These are phyloP conservation scores for Agaricus sinodeliciosus DNA, from an alignment of 768 basidiomycete genomes.

Conservation along the genomic window DNA sequence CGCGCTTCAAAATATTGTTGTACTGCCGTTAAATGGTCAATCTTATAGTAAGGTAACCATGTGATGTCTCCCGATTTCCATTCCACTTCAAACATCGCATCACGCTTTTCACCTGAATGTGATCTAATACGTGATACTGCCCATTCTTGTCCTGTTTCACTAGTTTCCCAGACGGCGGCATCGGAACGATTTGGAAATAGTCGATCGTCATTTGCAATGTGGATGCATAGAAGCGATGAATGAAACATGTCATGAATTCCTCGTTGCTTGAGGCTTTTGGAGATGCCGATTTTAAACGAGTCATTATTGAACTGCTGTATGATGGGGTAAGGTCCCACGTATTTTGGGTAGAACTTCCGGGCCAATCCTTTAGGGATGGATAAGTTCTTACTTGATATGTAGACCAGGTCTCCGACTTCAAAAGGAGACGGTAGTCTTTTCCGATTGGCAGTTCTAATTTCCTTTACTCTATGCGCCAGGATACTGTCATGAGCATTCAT, in stretches of 20 bases:
- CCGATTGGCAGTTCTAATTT: constrained; percentile 22
- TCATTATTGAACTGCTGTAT: constrained; percentile 14
- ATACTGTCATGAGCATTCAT: constrained; percentile 28
- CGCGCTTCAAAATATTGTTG: constrained; percentile 3
- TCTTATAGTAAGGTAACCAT: constrained; percentile 22
- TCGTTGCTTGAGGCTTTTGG: constrained; percentile 13
- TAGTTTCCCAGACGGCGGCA: background rate
- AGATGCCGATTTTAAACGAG: constrained; percentile 12
- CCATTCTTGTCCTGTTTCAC: constrained; percentile 19
- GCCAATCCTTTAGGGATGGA: constrained; percentile 16
- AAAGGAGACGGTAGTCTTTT: constrained; percentile 15
- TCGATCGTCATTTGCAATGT: constrained; percentile 26
- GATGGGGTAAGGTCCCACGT: constrained; percentile 17
- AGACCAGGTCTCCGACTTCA: constrained; percentile 15
- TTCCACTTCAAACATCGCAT: constrained; percentile 18
- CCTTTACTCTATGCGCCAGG: constrained; percentile 21
- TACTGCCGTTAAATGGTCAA: background rate
- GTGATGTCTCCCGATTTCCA: constrained; percentile 25
- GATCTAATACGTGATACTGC: constrained; percentile 17
- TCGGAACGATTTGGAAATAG: constrained; percentile 23
- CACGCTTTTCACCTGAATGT: constrained; percentile 15
- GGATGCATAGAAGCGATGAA: constrained; percentile 22
- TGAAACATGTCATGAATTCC: constrained; percentile 22
- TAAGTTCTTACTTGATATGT: too few species aligned
- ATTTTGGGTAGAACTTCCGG: constrained; percentile 18